A percentile compares a stretch with the other conserved stretches of the same genome.
Evolutionary conservation across 2,329 filamentous ascomycete species (phyloP).

Genomic region (Rhynchosporium agropyri): DNA sequence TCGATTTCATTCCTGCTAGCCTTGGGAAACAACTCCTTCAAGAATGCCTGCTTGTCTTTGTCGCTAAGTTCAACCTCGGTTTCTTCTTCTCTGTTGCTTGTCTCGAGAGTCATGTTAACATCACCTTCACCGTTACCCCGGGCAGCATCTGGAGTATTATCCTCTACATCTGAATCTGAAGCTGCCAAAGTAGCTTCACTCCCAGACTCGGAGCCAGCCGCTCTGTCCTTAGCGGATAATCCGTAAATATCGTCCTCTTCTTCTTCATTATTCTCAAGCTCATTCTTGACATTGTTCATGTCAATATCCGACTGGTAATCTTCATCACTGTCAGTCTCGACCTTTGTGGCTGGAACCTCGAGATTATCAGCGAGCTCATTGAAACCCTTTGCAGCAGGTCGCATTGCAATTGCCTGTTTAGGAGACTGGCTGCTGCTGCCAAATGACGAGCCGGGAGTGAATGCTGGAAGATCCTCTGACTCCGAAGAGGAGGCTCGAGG

Average conservation of each 20-base stretch:
- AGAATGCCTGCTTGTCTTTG: slow-evolving; percentile 1
- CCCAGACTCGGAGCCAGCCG: background rate
- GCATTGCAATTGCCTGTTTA: background rate
- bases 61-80: background rate
- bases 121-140: background rate
- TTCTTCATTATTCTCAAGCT: background rate
- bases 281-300: background rate
- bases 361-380: background rate
- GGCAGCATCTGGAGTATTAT: background rate
- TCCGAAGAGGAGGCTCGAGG: background rate
- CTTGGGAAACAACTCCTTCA: slow-evolving; percentile 1
- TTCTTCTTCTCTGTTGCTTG: background rate
- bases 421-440: background rate
- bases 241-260: slow-evolving; percentile 3
- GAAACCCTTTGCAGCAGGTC: background rate
- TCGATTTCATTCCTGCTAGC: background rate
- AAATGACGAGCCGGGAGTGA: background rate
- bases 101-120: background rate
- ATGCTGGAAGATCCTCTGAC: background rate
- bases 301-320: background rate
- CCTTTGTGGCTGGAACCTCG: background rate
- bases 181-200: background rate
- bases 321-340: background rate
- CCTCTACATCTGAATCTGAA: background rate
- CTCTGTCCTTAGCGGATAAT: background rate